Evolutionary conservation across 2,329 filamentous ascomycete genomes (phyloP), one percentile per base, ranked within the genome.

Genomic region (Fusarium tjaetaba): DNA sequence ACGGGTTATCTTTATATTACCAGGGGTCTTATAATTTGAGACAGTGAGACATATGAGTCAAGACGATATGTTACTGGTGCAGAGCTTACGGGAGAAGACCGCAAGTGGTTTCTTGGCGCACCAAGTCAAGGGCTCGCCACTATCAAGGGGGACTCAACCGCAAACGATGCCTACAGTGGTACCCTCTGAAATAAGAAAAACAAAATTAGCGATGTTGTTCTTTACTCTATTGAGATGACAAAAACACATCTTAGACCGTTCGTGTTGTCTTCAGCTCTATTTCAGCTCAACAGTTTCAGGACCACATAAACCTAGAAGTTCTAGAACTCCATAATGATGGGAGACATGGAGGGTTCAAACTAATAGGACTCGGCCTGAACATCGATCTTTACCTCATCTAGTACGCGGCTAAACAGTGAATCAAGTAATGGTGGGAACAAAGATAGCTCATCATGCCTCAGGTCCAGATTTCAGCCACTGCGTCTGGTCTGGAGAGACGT

Each of bases 191-290:
- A 22, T 26, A 15, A 15, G 32, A 34, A 16, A 11, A 45, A 7
- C 4, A 3, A 18, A 34, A 34, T 28, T 22, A 10, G 3, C 1
- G 0, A 20, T 7, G 11, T 22, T 11, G 20, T 0, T 28, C 20
- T 48, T 30, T 59, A 11, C 11, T 58, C 4, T 1, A 5, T 45
- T 6, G 20, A 16, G 24, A 14, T 14, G 24, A 4, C 5, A 48
- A 48, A 11, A 18, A 11, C n/a, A 16, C 18, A 20, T 6, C 18
- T 16, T 18, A 9, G 36, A 13, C 15, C 22, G 13, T 14, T 26
- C 3, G 15, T n/a, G 46, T 32, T 15, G 28, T 4, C 9, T 38
- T 30, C 7, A 28, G 8, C 30, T n/a, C 32, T 4, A 26, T 28
- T 28, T n/a, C 42, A 41, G 14, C 14, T 16, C 13, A 53, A 53